Evolutionary conservation across 371 early-diverging fungal species (phyloP), one percentile per base, ranked within the genome.

Genomic region (Mucor indicus): DNA sequence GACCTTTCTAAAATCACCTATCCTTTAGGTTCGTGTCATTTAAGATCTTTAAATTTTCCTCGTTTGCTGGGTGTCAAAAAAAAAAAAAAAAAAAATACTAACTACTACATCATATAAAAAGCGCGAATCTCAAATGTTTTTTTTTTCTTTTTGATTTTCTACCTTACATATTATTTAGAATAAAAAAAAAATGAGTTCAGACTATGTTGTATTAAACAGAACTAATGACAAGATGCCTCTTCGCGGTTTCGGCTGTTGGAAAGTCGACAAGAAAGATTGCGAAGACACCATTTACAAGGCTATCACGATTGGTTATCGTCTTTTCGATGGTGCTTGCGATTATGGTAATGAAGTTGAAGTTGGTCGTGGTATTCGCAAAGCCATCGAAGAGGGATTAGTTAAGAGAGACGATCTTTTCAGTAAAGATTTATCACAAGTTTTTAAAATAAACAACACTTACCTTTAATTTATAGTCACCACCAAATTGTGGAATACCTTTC

Each of bases 301-400:
- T 39, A 62, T 72, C 44, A 50, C 65, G 47, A 39, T 50, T 25
- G 72, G 72, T 5, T 72, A 72, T 47, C 64, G 67, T 38, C 57
- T 57, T 27, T 57, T 72, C 32, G 68, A 68, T 56, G 60, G 60
- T 33, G 72, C 72, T 23, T 46, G 57, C 50, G 62, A 72, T 50
- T 78, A 88, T 51, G 70, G 62, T 42, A 90, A 89, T 58, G 87
- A 89, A 61, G 62, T 67, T 10, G 77, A 80, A 25, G 74, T 86
- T 42, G 88, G 89, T 19, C 62, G 62, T 3, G 83, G 71, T 17
- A 57, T 87, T 31, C 57, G 50, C 22, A 59, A 68, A 27, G 65
- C 65, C 25, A 64, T 85, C 38, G 65, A 59, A 20, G 66, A 66
- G 17, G 79, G 79, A n/a, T 51, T 73, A 16, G 72, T 85, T 16